phyloP scores from a whole-genome alignment of 768 basidiomycete genomes.

The Boletus tylopilopsis region DNA sequence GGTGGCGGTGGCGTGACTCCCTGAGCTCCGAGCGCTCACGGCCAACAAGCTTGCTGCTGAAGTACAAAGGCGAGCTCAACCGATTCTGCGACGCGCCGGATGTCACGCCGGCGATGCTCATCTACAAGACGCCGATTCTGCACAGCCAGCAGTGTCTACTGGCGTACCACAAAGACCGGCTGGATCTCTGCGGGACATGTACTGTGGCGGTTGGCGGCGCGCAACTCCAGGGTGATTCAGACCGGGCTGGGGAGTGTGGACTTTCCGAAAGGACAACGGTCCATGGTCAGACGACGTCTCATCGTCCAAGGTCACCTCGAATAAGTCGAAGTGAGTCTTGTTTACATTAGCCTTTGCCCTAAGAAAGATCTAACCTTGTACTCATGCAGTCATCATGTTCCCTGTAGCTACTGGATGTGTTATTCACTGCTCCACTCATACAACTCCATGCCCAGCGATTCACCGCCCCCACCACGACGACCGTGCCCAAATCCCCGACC shows the following conservation, averaged over 20 bases:
- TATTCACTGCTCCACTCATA: constrained; percentile 5
- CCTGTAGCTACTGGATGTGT: not conserved
- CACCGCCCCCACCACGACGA: constrained; percentile 14
- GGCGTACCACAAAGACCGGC: constrained; percentile 86
- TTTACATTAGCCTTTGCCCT: constrained; percentile 21
- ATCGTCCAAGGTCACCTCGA: constrained; percentile 93
- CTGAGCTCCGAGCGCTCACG: too few species aligned
- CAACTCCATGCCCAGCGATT: constrained; percentile 4
- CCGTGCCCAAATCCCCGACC: constrained; percentile 46
- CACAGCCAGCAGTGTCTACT: constrained; percentile 96
- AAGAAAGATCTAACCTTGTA: constrained; percentile 18
- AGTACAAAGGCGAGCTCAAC: constrained; percentile 90
- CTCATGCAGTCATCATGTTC: not conserved
- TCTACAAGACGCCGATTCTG: constrained; percentile 85
- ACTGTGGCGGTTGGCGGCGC: constrained; percentile 91
- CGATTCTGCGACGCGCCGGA: constrained; percentile 47
- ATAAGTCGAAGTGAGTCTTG: constrained; percentile 47
- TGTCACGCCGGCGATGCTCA: constrained; percentile 56
- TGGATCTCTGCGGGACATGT: constrained; percentile 78
- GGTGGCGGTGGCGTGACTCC: too few species aligned
- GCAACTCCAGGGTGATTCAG: constrained; percentile 88
- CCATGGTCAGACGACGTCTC: constrained; percentile 83
- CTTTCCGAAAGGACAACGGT: constrained; percentile 86
- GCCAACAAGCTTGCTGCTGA: constrained; percentile 76
- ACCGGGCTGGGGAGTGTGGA: constrained; percentile 90